Evolutionary conservation across 768 basidiomycete species (phyloP).

Genomic region (Myochromella boudieri): DNA sequence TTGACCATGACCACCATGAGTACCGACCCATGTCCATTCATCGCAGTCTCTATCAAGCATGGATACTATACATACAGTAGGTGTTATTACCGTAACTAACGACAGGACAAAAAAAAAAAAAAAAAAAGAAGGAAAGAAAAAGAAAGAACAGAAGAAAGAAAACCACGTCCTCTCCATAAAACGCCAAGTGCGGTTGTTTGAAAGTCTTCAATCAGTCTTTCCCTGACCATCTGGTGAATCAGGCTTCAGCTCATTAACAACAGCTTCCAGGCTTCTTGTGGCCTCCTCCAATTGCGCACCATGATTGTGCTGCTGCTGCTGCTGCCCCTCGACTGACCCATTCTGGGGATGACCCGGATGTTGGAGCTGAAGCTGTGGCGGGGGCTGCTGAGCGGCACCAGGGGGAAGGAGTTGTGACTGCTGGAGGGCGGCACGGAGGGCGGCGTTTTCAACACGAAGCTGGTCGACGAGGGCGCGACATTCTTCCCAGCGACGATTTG

Average conservation of each 20-base stretch:
- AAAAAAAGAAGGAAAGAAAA: background rate
- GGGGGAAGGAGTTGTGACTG: conserved; percentile 43
- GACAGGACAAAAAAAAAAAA: background rate
- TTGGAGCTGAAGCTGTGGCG: conserved; percentile 12
- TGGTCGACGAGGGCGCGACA: conserved; percentile 89
- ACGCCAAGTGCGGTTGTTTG: conserved; percentile 2
- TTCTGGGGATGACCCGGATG: conserved; percentile 10
- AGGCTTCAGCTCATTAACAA: conserved; percentile 25
- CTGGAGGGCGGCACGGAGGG: conserved; percentile 68
- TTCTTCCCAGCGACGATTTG: conserved; percentile 88
- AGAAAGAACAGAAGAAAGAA: background rate
- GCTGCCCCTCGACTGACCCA: conserved; percentile 8
- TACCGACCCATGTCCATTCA: no score
- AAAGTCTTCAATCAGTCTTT: conserved; percentile 6
- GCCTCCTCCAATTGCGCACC: conserved; percentile 30
- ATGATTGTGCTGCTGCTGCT: conserved; percentile 16
- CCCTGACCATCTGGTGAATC: conserved; percentile 25
- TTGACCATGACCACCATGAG: no score
- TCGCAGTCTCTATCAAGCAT: background rate
- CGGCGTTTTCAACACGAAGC: conserved; percentile 80
- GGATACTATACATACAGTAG: conserved; percentile 9
- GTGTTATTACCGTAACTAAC: background rate
- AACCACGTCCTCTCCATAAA: background rate
- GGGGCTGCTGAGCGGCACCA: conserved; percentile 6
- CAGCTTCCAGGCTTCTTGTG: conserved; percentile 22